Base-by-base conservation (phyloP, 768 basidiomycete species). In the Leucocoprinus birnbaumii region DNA sequence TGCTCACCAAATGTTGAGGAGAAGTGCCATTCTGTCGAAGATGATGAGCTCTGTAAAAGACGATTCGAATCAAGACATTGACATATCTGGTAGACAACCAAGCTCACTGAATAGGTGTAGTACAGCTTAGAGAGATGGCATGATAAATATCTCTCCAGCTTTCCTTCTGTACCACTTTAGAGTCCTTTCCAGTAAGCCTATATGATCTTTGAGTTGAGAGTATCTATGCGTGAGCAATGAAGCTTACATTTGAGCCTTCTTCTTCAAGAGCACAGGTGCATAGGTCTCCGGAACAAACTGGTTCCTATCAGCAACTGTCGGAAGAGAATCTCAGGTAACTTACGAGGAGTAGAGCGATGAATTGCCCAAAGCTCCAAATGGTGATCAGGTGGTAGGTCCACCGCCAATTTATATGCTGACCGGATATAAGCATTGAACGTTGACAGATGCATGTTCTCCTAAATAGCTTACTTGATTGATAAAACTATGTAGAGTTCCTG, bases 231-330 rank as follows among this genome's bases (percentile, higher is more conserved):
- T 54, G 2, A 26, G 40, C 22, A 35, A 42, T 37, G 26, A 10
- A 50, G 57, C 66, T 56, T 52, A 82, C 86, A 70, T 74, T 35
- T 61, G 64, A 14, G 86, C 89, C 63, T 91, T 90, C 41, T 63
- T 64, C 63, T 82, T 80, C 31, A 82, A 65, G 6, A 93, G 69
- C 7, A 84, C 73, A 0, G 89, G 85, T 2, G 65, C 67, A 62
- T 83, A 91, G 0, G 89, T 89, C 70, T 93, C 91, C 1, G 87
- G 87, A 0, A 89, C 80, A 35, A 87, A 63, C 80, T 89, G 51
- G 7, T 44, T 21, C 19, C 11, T 9, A 16, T 26, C 16, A 31
- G 10, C 9, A 22, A 22, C 11, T 27, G 22, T 26, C 16, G 21
- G 22, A 22, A 1, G 37, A 7, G 21, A 13, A 2, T 19, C 34